Evolutionary conservation across 2,329 filamentous ascomycete species (phyloP).

Genomic region (Trichophyton equinum): DNA sequence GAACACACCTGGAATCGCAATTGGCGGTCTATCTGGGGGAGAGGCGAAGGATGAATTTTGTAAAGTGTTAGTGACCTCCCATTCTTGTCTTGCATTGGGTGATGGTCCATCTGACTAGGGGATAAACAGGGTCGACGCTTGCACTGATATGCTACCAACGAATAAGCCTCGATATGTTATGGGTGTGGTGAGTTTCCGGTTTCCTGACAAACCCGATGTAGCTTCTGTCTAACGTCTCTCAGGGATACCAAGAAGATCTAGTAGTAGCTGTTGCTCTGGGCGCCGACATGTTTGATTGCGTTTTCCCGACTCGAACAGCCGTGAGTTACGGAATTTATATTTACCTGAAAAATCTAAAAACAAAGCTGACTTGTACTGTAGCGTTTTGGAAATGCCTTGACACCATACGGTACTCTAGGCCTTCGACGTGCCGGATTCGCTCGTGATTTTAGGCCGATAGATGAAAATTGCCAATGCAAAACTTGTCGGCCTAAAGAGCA

Average conservation of each 20-base stretch:
- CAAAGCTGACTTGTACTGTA: slow-evolving; percentile 16
- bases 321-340: slow-evolving; percentile 24
- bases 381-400: slow-evolving; percentile 90
- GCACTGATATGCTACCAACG: slow-evolving; percentile 72
- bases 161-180: slow-evolving; percentile 97
- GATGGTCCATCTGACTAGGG: background rate
- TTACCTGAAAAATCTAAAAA: background rate
- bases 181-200: slow-evolving; percentile 55
- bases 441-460: slow-evolving; percentile 69
- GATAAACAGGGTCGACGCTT: slow-evolving; percentile 53
- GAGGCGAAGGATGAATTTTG: slow-evolving; percentile 92
- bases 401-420: slow-evolving; percentile 67
- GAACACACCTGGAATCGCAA: slow-evolving; percentile 90
- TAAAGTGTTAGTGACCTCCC: slow-evolving; percentile 44
- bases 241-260: slow-evolving; percentile 89
- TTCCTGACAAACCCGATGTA: background rate
- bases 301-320: slow-evolving; percentile 93
- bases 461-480: slow-evolving; percentile 67
- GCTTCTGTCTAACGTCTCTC: slow-evolving; percentile 12
- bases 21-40: slow-evolving; percentile 85
- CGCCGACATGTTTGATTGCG: slow-evolving; percentile 99
- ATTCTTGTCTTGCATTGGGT: background rate
- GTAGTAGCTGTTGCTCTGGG: slow-evolving; percentile 87
- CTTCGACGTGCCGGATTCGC: slow-evolving; percentile 64
- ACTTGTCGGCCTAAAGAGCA: slow-evolving; percentile 57